Conservation (phyloP, 257 asterid genomes). For the Lavandula angustifolia region DNA sequence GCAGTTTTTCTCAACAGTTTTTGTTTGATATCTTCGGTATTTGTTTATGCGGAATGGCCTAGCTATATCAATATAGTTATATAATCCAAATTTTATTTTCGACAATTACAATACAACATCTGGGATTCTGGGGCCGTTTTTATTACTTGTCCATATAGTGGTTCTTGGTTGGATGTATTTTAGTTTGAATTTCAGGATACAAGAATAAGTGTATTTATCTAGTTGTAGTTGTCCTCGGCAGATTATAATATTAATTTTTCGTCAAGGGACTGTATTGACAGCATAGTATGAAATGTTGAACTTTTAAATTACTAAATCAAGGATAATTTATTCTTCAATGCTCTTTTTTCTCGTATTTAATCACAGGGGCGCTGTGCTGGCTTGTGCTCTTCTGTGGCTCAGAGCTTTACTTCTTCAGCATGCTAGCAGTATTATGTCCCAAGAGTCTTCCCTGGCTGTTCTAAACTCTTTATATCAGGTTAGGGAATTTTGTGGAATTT, state of each 20-base stretch:
- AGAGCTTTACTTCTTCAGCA: conserved; percentile 81
- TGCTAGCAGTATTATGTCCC: conserved; percentile 83
- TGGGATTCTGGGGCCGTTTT: neutral
- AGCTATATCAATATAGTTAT: neutral
- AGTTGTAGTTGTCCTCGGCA: conserved; percentile 6
- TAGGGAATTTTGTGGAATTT: conserved; percentile 19
- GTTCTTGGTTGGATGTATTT: conserved; percentile 3
- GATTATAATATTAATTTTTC: neutral
- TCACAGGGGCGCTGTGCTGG: conserved; percentile 87
- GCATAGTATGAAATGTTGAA: neutral
- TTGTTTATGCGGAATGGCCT: neutral
- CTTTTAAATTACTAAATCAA: neutral
- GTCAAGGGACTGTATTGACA: neutral
- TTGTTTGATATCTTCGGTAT: neutral
- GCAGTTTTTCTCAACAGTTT: neutral
- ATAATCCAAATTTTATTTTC: too few relatives aligned
- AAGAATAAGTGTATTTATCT: neutral
- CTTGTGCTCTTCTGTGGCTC: conserved; percentile 95
- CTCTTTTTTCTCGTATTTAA: conserved; percentile 16
- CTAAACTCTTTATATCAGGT: conserved; percentile 91
- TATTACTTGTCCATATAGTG: neutral
- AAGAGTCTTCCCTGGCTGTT: conserved; percentile 75
- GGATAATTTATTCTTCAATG: neutral
- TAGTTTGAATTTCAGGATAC: neutral
- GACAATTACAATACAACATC: too few relatives aligned